These are phyloP conservation scores for Fusarium subtropicale DNA, from an alignment of 2,329 filamentous ascomycete genomes.

Conservation along the genomic window DNA sequence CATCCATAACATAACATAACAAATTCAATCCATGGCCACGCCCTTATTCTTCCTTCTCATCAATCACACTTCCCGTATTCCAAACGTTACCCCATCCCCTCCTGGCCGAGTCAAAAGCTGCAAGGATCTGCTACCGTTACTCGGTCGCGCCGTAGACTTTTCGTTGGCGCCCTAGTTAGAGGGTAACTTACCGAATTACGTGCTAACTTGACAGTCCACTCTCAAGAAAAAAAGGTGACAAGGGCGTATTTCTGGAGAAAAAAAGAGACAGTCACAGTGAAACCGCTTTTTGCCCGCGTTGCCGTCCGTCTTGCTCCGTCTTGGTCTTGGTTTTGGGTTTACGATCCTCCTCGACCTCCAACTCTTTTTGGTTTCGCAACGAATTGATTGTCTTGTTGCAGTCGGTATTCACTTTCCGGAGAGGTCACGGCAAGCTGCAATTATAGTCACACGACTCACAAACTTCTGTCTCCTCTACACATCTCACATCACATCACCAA, in stretches of 20 bases:
- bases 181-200: constrained; percentile 16
- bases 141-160: constrained; percentile 46
- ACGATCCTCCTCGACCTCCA: constrained; percentile 21
- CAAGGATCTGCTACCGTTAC: constrained; percentile 42
- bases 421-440: constrained; percentile 6
- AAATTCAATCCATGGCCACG: background rate
- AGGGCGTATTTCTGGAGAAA: constrained; percentile 29
- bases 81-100: constrained; percentile 37
- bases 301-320: constrained; percentile 31
- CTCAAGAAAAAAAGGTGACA: constrained; percentile 21
- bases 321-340: constrained; percentile 5
- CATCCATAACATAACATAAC: background rate
- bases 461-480: constrained; percentile 2
- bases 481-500: constrained; percentile 15
- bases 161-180: constrained; percentile 39
- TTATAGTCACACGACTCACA: background rate
- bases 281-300: constrained; percentile 35
- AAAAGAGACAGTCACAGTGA: constrained; percentile 21
- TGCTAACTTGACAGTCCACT: constrained; percentile 37
- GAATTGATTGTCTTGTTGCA: constrained; percentile 5
- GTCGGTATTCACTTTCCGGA: constrained; percentile 8
- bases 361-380: constrained; percentile 27
- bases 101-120: constrained; percentile 36
- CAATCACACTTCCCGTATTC: constrained; percentile 25
- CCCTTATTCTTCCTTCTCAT: constrained; percentile 5